Evolutionary conservation across 139 green algal species (phyloP).

Genomic region (Closterium sp.): DNA sequence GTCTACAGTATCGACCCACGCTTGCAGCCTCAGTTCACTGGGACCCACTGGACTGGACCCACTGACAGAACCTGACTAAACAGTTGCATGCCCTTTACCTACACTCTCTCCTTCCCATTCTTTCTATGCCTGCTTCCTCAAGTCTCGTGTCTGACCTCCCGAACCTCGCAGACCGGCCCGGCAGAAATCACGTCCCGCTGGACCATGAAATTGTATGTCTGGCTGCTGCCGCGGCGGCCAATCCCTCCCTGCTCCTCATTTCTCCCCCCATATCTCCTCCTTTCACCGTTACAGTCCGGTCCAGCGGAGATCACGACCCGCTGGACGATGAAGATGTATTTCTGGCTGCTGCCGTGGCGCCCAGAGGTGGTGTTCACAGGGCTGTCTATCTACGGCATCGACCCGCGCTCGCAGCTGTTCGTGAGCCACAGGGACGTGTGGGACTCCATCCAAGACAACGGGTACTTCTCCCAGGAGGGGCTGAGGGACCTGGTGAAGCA

Average conservation of each 20-base stretch:
- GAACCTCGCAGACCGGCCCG: too few relatives aligned
- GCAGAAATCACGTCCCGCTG: too few relatives aligned
- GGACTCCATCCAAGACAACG: conserved; percentile 3
- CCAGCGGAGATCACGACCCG: conserved; percentile 67
- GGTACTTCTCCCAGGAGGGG: background rate
- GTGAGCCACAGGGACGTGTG: conserved; percentile 27
- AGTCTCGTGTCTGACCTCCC: too few relatives aligned
- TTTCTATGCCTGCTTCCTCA: too few relatives aligned
- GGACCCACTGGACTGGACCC: background rate
- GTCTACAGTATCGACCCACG: conserved; percentile 70
- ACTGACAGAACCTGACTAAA: too few relatives aligned
- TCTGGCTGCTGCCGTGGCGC: conserved; percentile 58
- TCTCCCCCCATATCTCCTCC: too few relatives aligned
- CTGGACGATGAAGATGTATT: conserved; percentile 65
- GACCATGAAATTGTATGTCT: too few relatives aligned
- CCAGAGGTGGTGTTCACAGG: conserved; percentile 68
- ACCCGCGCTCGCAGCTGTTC: conserved; percentile 58
- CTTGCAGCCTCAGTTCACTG: conserved; percentile 43
- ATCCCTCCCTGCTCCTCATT: too few relatives aligned
- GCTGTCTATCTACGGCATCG: conserved; percentile 67
- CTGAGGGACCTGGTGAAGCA: background rate
- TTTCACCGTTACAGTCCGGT: conserved; percentile 25
- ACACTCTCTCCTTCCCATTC: too few relatives aligned
- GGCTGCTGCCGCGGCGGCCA: too few relatives aligned
- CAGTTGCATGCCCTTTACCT: too few relatives aligned